Conservation (phyloP, 805 yeast genomes). For the Hyphopichia homilentoma region DNA sequence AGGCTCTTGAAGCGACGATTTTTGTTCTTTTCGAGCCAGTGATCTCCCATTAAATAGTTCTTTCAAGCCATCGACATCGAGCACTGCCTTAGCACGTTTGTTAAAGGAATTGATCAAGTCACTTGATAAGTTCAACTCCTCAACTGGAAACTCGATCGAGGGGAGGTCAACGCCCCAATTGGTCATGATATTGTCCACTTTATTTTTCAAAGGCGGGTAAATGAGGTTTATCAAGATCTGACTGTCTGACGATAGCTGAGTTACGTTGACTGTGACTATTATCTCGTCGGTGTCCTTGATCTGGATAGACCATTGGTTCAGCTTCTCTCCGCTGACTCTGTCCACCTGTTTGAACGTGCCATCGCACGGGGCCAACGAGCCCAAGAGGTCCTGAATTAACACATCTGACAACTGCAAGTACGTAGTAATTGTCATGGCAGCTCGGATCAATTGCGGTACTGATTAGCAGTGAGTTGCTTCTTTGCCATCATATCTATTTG, state of each 20-base stretch:
- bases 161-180: slow-evolving; percentile 18
- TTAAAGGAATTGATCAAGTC: slow-evolving; percentile 19
- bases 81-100: neutral
- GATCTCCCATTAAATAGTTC: too few species aligned
- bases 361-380: slow-evolving; percentile 8
- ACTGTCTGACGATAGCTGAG: slow-evolving; percentile 5
- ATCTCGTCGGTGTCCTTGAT: neutral
- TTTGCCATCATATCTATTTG: too few species aligned
- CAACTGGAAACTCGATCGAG: slow-evolving; percentile 17
- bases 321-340: slow-evolving; percentile 4
- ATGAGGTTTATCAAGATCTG: slow-evolving; percentile 9
- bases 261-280: slow-evolving; percentile 6
- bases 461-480: too few species aligned
- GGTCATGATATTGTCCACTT: slow-evolving; percentile 16
- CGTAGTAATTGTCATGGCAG: slow-evolving; percentile 11
- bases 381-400: slow-evolving; percentile 18
- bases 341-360: slow-evolving; percentile 5
- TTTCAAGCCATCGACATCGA: neutral
- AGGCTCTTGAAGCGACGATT: neutral
- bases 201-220: slow-evolving; percentile 2
- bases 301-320: slow-evolving; percentile 8
- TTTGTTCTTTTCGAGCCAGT: too few species aligned
- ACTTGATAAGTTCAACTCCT: slow-evolving; percentile 14
- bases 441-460: too few species aligned
- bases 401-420: slow-evolving; percentile 19